These are phyloP conservation scores for Suhomyces sp. DNA, from an alignment of 805 yeast genomes.

Conservation along the genomic window DNA sequence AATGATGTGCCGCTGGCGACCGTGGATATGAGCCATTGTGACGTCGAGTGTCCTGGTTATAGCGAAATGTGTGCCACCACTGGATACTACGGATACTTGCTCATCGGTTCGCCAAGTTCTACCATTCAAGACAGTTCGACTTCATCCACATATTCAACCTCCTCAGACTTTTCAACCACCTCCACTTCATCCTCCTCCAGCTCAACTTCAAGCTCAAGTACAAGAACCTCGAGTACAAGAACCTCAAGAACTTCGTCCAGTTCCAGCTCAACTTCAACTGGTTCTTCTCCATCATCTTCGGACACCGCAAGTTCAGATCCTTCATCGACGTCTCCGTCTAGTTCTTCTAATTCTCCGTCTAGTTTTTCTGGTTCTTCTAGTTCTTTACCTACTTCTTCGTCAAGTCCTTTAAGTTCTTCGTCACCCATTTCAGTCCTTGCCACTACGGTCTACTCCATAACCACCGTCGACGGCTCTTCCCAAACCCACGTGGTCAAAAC, in stretches of 20 bases:
- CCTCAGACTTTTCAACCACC: neutral
- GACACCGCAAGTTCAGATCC: conserved; percentile 2
- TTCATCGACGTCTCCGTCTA: conserved; percentile 6
- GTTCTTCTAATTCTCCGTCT: conserved; percentile 13
- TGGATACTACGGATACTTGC: conserved; percentile 54
- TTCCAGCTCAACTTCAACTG: conserved; percentile 6
- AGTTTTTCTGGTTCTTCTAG: conserved; percentile 13
- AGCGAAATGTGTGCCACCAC: conserved; percentile 42
- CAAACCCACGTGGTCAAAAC: conserved; percentile 20
- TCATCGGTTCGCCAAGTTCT: conserved; percentile 17
- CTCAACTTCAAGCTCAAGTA: neutral
- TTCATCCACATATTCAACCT: neutral
- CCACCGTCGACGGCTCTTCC: conserved; percentile 20
- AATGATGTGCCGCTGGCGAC: conserved; percentile 46
- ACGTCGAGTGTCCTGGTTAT: conserved; percentile 44
- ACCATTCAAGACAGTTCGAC: neutral
- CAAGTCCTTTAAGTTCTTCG: conserved; percentile 14
- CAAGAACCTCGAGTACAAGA: too few relatives aligned
- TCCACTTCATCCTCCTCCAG: neutral
- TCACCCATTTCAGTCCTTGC: conserved; percentile 12
- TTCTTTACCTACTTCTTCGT: conserved; percentile 2
- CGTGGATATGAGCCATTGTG: conserved; percentile 32
- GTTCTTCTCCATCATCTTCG: conserved; percentile 17
- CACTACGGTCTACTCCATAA: conserved; percentile 21
- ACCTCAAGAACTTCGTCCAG: conserved; percentile 6